Evolutionary conservation across 1,139 yeast genomes (phyloP).

Genomic region (Lodderomyces parapsilosis): DNA sequence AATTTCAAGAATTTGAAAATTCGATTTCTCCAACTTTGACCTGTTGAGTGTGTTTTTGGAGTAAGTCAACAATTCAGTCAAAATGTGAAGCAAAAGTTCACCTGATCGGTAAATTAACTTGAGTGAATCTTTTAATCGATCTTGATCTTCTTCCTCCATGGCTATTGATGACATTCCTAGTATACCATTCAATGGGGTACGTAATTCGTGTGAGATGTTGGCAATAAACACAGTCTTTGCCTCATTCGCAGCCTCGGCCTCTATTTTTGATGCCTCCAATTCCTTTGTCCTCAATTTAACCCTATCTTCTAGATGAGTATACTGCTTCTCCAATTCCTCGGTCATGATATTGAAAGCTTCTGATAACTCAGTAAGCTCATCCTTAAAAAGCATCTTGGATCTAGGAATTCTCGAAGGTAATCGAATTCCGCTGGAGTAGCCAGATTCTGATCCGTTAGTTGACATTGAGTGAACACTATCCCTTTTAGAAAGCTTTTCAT

Average conservation of each 20-base stretch:
- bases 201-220: conserved; percentile 89
- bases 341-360: conserved; percentile 92
- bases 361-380: conserved; percentile 83
- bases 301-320: conserved; percentile 80
- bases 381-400: conserved; percentile 63
- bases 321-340: conserved; percentile 80
- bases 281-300: conserved; percentile 88
- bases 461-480: conserved; percentile 20
- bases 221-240: conserved; percentile 95
- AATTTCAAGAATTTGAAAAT: conserved; percentile 72
- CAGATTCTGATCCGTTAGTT: conserved; percentile 32
- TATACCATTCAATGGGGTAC: conserved; percentile 95
- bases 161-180: conserved; percentile 95
- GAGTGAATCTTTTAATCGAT: conserved; percentile 62
- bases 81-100: conserved; percentile 77
- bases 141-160: conserved; percentile 73
- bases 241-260: conserved; percentile 92
- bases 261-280: conserved; percentile 81
- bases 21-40: conserved; percentile 75
- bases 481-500: conserved; percentile 4
- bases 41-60: conserved; percentile 87
- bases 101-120: conserved; percentile 85
- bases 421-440: conserved; percentile 39
- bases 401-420: conserved; percentile 54
- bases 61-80: conserved; percentile 85